These are phyloP conservation scores for Tylopilus subfusipes DNA, from an alignment of 768 basidiomycete species.

Conservation along the genomic window DNA sequence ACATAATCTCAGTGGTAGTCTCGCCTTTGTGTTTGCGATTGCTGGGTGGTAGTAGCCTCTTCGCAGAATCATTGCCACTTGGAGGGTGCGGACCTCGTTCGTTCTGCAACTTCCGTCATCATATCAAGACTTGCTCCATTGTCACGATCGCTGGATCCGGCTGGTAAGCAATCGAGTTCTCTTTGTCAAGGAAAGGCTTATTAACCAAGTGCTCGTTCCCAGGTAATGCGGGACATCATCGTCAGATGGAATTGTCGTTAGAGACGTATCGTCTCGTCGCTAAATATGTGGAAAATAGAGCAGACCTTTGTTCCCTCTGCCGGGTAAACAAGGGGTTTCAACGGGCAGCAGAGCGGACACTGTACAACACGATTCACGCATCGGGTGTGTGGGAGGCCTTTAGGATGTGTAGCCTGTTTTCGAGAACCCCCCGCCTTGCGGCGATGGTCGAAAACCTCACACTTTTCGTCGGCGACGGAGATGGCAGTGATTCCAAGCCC, in stretches of 20 bases:
- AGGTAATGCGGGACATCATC: slow-evolving; percentile 36
- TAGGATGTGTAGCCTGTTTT: slow-evolving; percentile 47
- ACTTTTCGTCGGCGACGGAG: slow-evolving; percentile 36
- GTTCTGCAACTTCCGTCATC: not conserved
- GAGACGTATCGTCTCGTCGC: slow-evolving; percentile 60
- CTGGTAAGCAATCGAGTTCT: slow-evolving; percentile 7
- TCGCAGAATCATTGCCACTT: not conserved
- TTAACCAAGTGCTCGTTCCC: not conserved
- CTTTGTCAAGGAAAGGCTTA: not conserved
- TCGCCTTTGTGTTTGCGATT: not conserved
- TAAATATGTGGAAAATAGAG: slow-evolving; percentile 45
- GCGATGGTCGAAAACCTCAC: slow-evolving; percentile 52
- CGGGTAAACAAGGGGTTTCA: slow-evolving; percentile 56
- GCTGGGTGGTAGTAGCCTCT: not conserved
- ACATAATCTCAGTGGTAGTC: not conserved
- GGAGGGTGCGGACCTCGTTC: not conserved
- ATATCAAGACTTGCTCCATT: not conserved
- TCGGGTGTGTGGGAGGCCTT: slow-evolving; percentile 37
- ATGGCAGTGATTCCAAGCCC: slow-evolving; percentile 1
- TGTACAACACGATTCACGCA: slow-evolving; percentile 59
- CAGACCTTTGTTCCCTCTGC: slow-evolving; percentile 56
- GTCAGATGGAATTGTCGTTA: slow-evolving; percentile 55
- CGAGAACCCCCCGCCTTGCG: slow-evolving; percentile 46
- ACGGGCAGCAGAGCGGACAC: slow-evolving; percentile 49
- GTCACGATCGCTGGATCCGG: not conserved